These are phyloP conservation scores for Yamadazyma mexicana DNA, from an alignment of 1,139 yeast species.

Conservation along the genomic window DNA sequence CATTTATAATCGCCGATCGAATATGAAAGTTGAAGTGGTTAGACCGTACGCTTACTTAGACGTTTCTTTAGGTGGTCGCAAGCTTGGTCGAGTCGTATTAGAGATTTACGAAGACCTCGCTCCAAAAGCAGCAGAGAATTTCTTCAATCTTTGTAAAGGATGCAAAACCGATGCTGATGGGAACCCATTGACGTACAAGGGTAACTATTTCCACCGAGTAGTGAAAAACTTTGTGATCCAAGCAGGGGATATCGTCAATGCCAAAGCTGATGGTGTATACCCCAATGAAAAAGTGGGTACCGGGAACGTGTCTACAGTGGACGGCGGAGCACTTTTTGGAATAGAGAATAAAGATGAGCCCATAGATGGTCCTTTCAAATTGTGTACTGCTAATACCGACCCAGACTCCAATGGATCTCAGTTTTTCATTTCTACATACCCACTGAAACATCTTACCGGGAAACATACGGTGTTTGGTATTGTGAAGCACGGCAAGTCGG, in stretches of 20 bases:
- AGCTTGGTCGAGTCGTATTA: constrained; percentile 64
- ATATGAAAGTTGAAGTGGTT: constrained; percentile 35
- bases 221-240: constrained; percentile 80
- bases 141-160: constrained; percentile 41
- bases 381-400: constrained; percentile 71
- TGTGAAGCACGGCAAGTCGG: constrained; percentile 64
- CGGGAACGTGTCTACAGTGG: constrained; percentile 52
- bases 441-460: constrained; percentile 72
- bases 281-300: constrained; percentile 43
- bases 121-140: constrained; percentile 60
- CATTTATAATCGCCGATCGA: neutral
- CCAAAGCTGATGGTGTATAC: constrained; percentile 25
- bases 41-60: constrained; percentile 55
- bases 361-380: constrained; percentile 46
- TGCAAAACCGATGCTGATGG: constrained; percentile 17
- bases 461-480: constrained; percentile 79
- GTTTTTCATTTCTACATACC: constrained; percentile 73
- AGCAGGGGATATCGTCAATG: constrained; percentile 60
- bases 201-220: constrained; percentile 62
- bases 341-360: constrained; percentile 59
- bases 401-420: constrained; percentile 67
- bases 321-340: constrained; percentile 38
- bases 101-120: constrained; percentile 56
- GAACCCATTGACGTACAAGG: constrained; percentile 28
- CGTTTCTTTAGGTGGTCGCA: constrained; percentile 45